Evolutionary conservation across 225 moss, liverwort and hornwort species (phyloP), one percentile per base, ranked within the genome.

Genomic region (Physcomitrellopsis africana): DNA sequence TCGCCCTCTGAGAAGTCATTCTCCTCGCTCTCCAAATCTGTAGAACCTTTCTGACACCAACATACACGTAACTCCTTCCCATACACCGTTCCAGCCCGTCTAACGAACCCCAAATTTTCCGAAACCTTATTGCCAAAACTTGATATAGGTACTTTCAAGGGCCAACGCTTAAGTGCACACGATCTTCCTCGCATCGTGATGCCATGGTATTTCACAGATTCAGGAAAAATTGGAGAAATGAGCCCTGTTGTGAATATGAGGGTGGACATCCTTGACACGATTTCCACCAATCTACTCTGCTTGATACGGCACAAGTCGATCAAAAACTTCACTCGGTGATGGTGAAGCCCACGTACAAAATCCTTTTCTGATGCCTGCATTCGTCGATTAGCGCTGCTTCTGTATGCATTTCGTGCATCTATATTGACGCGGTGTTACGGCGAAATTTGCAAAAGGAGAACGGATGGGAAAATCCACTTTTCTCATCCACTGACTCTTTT

Each of bases 41-140:
- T 51, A 51, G 86, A 37, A 58, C 19, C 60, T 49, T 61, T 73
- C 57, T 71, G 79, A 74, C 84, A 79, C 52, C 70, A 42, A 54
- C 81, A 74, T 10, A 44, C 58, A n/a, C 73, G 42, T 9, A 52
- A 17, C 62, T 42, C 19, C 43, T 71, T 75, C 29, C 71, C 61
- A 64, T 10, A 16, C n/a, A 37, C 22, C 43, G 43, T 67, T 81
- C 65, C 61, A 41, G 11, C 4, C 22, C 41, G 16, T 15, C 22
- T 65, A 49, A 3, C 27, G 45, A 75, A 53, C 48, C 62, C 66
- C 72, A 16, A n/a, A 9, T 24, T 29, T 27, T 44, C 60, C 70
- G 47, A 49, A 67, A 12, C 2, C 67, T 26, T 61, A 8, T 3
- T 60, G 47, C 11, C 37, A 9, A 18, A 68, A 42, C 29, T 57